Percentiles rank a stretch among this genome's conserved stretches.
Evolutionary conservation across 306 rosid species (phyloP).

Genomic region (Sechiopsis laciniata): DNA sequence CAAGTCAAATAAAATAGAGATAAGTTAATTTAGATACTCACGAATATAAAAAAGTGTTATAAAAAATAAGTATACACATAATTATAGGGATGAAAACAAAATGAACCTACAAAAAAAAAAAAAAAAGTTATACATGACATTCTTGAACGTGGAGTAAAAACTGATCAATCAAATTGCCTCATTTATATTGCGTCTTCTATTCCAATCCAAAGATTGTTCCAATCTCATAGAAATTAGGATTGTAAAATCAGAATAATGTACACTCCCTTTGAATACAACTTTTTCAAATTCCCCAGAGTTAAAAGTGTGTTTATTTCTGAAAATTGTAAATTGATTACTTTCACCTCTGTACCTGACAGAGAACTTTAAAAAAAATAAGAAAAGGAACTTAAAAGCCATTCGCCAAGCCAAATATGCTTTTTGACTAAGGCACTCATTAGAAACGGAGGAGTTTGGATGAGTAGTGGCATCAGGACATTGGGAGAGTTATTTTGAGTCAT

Average conservation of each 20-base stretch:
- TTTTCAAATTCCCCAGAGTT: background rate
- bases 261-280: background rate
- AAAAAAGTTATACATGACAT: too few species aligned
- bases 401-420: slow-evolving; percentile 3
- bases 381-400: background rate
- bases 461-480: too few species aligned
- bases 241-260: background rate
- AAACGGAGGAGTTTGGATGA: too few species aligned
- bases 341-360: background rate
- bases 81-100: background rate
- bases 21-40: too few species aligned
- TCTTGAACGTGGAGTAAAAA: background rate
- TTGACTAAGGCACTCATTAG: background rate
- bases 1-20: too few species aligned
- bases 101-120: too few species aligned
- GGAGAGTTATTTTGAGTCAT: too few species aligned
- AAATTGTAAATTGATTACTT: too few species aligned
- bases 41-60: too few species aligned
- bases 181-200: background rate
- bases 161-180: background rate
- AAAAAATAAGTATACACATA: too few species aligned
- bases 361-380: too few species aligned
- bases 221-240: background rate
- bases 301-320: too few species aligned
- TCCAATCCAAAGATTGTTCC: background rate